Evolutionary conservation across 371 early-diverging fungal genomes (phyloP), one percentile per base, ranked within the genome.

Genomic region (Saksenaea oblongispora): DNA sequence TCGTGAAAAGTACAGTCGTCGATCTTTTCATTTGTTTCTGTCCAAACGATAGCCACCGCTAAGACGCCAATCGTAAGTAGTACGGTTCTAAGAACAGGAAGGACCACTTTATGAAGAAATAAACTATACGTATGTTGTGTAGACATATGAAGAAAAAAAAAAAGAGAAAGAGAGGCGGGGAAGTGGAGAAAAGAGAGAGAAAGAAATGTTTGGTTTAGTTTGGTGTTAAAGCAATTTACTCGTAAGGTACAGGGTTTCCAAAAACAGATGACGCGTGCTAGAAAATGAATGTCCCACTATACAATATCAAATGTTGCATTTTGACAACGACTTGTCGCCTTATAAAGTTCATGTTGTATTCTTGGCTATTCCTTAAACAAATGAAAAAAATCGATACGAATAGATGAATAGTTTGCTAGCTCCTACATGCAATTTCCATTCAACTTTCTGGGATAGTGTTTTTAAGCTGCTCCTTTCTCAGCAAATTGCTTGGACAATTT

Each of bases 21-120:
- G 14, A 68, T 56, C 5, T 64, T 41, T 39, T 64, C 59, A 44
- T 62, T 75, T 13, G 79, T 79, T 54, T 76, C 79, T 8, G 71
- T 36, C 76, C 76, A 79, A 24, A 71, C 71, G 28, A 70, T 60
- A n/a, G 64, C 69, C 27, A 79, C 62, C 11, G 73, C 73, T 10
- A 75, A 15, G 5, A 69, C 53, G 11, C 67, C 70, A 36, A 72
- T 22, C 9, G 24, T 22, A n/a, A 47, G 51, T 22, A 47, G 24
- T 22, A 47, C 9, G 51, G 51, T 47, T 22, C 51, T 24, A 47
- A 47, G 51, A 18, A 47, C 51, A 18, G 51, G 51, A 47, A 47
- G 51, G 22, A 47, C 3, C 17, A 47, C 51, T 11, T 22, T 17
- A 18, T 47, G 51, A 18, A 47, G 9, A 47, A 47, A 47, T 47